phyloP scores from a whole-genome alignment of 192 early-diverging fungal species.

The Umbelopsis ramanniana region DNA sequence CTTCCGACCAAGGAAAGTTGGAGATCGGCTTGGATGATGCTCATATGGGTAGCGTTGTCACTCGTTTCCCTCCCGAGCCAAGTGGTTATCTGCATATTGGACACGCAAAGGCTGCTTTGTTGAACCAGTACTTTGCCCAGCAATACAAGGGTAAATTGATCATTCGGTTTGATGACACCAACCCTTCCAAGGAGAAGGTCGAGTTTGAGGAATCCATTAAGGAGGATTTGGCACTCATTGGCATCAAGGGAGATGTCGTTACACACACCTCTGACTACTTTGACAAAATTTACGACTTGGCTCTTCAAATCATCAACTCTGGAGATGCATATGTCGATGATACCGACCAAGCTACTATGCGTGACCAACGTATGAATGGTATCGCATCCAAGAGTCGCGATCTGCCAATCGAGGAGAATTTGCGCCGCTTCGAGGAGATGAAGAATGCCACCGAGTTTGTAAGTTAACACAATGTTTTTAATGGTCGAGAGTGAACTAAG shows the following conservation, averaged over 20 bases:
- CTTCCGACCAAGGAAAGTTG: constrained; percentile 87
- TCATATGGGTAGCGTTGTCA: constrained; percentile 88
- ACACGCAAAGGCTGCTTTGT: constrained; percentile 97
- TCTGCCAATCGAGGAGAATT: constrained; percentile 87
- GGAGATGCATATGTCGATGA: constrained; percentile 95
- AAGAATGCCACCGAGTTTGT: constrained; percentile 79
- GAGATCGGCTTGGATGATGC: constrained; percentile 88
- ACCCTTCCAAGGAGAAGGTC: constrained; percentile 93
- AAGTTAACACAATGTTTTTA: constrained; percentile 26
- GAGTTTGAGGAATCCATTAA: constrained; percentile 97
- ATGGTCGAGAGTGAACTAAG: constrained; percentile 19
- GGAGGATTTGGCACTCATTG: constrained; percentile 91
- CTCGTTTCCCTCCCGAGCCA: constrained; percentile 98
- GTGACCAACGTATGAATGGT: constrained; percentile 80
- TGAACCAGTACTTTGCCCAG: constrained; percentile 97
- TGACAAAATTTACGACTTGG: constrained; percentile 83
- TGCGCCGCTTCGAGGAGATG: constrained; percentile 93
- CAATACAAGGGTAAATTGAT: constrained; percentile 91
- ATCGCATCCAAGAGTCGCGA: constrained; percentile 86
- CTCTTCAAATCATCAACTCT: constrained; percentile 80
- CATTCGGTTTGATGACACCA: constrained; percentile 98
- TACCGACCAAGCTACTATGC: constrained; percentile 88
- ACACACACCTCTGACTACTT: constrained; percentile 96
- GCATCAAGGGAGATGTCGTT: constrained; percentile 74
- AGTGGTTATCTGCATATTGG: constrained; percentile 99